Base-by-base conservation (phyloP, 306 rosid genomes). In the Trifolium dubium region DNA sequence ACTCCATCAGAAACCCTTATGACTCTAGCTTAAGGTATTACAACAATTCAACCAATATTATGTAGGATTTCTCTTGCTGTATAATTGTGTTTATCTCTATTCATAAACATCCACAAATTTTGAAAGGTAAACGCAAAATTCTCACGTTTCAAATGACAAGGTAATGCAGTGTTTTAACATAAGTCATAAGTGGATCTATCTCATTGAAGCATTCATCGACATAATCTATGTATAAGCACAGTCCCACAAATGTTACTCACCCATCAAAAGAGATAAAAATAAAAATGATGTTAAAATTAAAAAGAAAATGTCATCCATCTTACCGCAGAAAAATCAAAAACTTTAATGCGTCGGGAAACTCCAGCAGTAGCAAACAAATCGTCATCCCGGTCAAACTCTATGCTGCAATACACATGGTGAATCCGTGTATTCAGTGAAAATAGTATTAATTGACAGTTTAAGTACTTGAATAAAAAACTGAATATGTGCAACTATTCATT, bases 321-420 rank as follows among this genome's bases (percentile, higher is more conserved):
- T 92, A 92, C 99, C 81, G 86, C 62, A 53, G 96, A 88, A 75
- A 92, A 94, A 82, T 94, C 99, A 76, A 94, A 94, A 82, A 94
- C 90, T 79, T 92, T 94, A 81, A 94, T 94, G 77, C 99, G 83
- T 77, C 96, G 87, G 3, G 99, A 94, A 82, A 94, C 99, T 81
- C 99, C 99, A 71, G 99, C 99, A 51, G 96, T 94, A 58, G 96
- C 97, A 82, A 94, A 94, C 67, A 92, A 83, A 78, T 94, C 96
- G 77, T 92, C 96, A 69, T 94, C 97, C 2, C 97, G 83, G 71
- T 92, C 93, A 82, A 94, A 94, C 89, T 94, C 99, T 72, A 94
- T 94, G 92, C 99, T 94, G 90, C 85, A 88, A 83, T 63, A 73
- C 63, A 77, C 46, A 73, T 18, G 35, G 67, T n/a, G 64, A 80